These are phyloP conservation scores for Alternaria incomplexa DNA, from an alignment of 2,329 filamentous ascomycete genomes.

Conservation along the genomic window DNA sequence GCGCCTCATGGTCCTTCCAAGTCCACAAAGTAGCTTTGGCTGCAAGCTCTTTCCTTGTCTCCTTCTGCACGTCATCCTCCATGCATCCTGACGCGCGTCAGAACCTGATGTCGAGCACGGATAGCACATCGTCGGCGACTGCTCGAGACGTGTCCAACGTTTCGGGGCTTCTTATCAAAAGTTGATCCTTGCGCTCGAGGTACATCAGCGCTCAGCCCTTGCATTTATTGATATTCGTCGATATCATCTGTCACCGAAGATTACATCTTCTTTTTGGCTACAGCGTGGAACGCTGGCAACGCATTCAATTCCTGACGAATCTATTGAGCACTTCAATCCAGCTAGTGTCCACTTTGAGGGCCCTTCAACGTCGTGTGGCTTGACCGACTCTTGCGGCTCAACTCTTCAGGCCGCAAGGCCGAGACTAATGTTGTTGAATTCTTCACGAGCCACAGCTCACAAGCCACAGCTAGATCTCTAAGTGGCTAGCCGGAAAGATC, in stretches of 20 bases:
- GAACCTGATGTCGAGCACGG: neutral
- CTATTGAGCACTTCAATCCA: neutral
- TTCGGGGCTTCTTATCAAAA: neutral
- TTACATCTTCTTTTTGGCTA: neutral
- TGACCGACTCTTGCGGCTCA: neutral
- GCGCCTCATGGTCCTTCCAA: neutral
- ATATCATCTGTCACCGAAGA: neutral
- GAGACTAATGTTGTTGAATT: constrained; percentile 2
- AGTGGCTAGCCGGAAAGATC: constrained; percentile 19
- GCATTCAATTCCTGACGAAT: neutral
- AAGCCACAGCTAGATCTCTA: constrained; percentile 2
- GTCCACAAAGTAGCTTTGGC: neutral
- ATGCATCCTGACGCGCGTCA: neutral
- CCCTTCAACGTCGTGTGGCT: constrained; percentile 1
- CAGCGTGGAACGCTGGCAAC: neutral
- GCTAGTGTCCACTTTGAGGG: neutral
- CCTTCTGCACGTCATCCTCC: neutral
- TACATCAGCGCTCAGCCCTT: neutral
- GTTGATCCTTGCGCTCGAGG: neutral
- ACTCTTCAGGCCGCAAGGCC: constrained; percentile 1
- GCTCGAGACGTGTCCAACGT: neutral
- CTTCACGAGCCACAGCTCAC: neutral
- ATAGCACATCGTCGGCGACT: neutral
- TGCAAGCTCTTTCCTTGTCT: neutral
- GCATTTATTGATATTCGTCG: neutral